These are phyloP conservation scores for Pythium oligandrum DNA, from an alignment of 352 stramenopile genomes.

Conservation along the genomic window DNA sequence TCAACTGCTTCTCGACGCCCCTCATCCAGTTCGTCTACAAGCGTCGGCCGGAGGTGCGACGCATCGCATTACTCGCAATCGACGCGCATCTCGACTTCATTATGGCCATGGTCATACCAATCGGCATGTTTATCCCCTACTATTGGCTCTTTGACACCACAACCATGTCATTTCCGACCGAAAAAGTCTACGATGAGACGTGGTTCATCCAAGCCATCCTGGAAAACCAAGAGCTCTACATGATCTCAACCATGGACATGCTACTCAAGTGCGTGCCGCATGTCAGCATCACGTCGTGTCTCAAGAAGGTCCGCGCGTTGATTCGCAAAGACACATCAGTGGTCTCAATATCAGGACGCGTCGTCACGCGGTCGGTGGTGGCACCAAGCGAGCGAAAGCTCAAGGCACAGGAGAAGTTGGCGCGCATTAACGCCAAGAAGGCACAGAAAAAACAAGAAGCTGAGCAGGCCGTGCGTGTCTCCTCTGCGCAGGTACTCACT, in stretches of 20 bases:
- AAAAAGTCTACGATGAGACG: constrained; percentile 7
- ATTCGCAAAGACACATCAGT: constrained; percentile 15
- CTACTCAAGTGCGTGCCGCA: too few relatives aligned
- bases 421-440: background rate
- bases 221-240: background rate
- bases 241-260: background rate
- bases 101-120: too few relatives aligned
- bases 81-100: too few relatives aligned
- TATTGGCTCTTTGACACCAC: too few relatives aligned
- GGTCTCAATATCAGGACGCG: background rate
- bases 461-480: background rate
- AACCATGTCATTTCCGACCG: constrained; percentile 1
- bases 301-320: constrained; percentile 15
- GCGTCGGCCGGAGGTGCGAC: too few relatives aligned
- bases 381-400: constrained; percentile 3
- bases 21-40: background rate
- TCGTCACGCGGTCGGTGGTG: constrained; percentile 6
- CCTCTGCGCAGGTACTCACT: background rate
- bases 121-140: too few relatives aligned
- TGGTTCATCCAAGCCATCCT: background rate
- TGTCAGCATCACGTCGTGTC: too few relatives aligned
- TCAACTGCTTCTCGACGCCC: constrained; percentile 1
- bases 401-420: constrained; percentile 7
- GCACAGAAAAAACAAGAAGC: too few relatives aligned
- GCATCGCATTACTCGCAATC: too few relatives aligned